A percentile compares a stretch with the other conserved stretches of the same genome.
Evolutionary conservation across 1,139 yeast species (phyloP).

Genomic region (Saccharomyces hybrid): DNA sequence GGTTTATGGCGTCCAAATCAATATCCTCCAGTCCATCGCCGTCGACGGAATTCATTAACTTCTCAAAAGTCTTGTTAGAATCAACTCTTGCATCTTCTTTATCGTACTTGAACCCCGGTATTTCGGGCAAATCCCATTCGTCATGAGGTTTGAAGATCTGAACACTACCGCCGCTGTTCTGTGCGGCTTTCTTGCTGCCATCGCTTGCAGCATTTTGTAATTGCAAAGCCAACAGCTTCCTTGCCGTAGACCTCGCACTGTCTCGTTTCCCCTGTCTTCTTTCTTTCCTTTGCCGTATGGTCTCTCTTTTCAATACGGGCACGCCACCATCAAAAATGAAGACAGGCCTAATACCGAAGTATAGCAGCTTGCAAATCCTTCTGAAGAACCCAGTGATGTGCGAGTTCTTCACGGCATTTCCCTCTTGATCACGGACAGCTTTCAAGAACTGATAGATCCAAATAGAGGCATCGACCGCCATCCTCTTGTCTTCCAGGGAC

Average conservation of each 20-base stretch:
- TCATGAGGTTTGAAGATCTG: constrained; percentile 44
- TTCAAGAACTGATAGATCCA: constrained; percentile 97
- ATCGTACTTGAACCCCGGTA: constrained; percentile 41
- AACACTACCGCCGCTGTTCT: constrained; percentile 5
- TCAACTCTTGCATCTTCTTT: constrained; percentile 62
- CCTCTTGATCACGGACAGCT: constrained; percentile 85
- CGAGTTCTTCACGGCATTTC: constrained; percentile 68
- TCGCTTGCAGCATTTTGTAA: constrained; percentile 45
- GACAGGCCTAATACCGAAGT: constrained; percentile 83
- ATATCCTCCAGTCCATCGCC: constrained; percentile 59
- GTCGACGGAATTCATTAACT: constrained; percentile 51
- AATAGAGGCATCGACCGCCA: constrained; percentile 97
- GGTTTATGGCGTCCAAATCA: constrained; percentile 64
- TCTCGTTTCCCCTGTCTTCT: constrained; percentile 70
- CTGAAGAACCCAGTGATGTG: constrained; percentile 93
- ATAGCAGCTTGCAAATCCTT: constrained; percentile 82
- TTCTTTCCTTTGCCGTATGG: constrained; percentile 63
- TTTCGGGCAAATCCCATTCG: constrained; percentile 78
- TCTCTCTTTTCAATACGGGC: constrained; percentile 71
- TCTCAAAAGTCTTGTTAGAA: constrained; percentile 63
- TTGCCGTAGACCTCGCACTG: constrained; percentile 68
- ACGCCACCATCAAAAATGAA: constrained; percentile 99
- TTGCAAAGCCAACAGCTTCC: constrained; percentile 70
- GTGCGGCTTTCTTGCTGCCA: constrained; percentile 10
- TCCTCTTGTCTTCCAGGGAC: constrained; percentile 59